Base-by-base conservation (phyloP, 2,329 filamentous ascomycete species). In the Xylogone sp. region DNA sequence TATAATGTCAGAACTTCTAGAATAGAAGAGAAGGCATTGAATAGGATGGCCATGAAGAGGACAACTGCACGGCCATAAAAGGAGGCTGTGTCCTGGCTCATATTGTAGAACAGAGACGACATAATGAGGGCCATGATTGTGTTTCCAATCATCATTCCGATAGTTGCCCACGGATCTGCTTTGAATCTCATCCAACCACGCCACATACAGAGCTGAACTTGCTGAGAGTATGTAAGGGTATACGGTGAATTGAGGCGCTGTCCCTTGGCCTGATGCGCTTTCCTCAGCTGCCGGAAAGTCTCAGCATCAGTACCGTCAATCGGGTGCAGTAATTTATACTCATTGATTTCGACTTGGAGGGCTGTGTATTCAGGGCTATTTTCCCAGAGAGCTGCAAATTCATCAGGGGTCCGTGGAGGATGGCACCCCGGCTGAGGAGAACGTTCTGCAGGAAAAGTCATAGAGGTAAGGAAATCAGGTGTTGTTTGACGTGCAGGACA, bases 101-200 rank as follows among this genome's bases (percentile, higher is more conserved):
- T 70, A 60, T 86, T 79, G 70, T 78, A 88, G 66, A 87, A 88
- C 49, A 88, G 78, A 39, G 72, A 79, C 75, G 52, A 81, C 53
- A 87, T 78, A 56, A 88, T 79, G 51, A 88, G 69, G 45, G 83
- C 78, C 74, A 87, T 81, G 49, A 77, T 48, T 22, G 64, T 62
- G 24, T 64, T 62, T 21, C 62, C 61, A 45, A 62, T 5, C 9
- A 76, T 71, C 2, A 56, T 64, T 48, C 73, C 71, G 50, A 90
- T 72, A 8, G 86, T 77, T 4, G 96, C 76, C 44, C 60, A 90
- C 58, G 93, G 74, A 63, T 97, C 91, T 48, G 87, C 88, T 56
- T 76, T 79, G 8, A 97, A 75, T 45, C 92, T 83, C 64, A 83
- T 82, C 73, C 87, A 94, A 7, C 90, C 90, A 65, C 93, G 85